Percentiles rank a stretch among this genome's conserved stretches.
Conservation (phyloP, 1,284 basidiomycete species). For the Volvariella surrecta region DNA sequence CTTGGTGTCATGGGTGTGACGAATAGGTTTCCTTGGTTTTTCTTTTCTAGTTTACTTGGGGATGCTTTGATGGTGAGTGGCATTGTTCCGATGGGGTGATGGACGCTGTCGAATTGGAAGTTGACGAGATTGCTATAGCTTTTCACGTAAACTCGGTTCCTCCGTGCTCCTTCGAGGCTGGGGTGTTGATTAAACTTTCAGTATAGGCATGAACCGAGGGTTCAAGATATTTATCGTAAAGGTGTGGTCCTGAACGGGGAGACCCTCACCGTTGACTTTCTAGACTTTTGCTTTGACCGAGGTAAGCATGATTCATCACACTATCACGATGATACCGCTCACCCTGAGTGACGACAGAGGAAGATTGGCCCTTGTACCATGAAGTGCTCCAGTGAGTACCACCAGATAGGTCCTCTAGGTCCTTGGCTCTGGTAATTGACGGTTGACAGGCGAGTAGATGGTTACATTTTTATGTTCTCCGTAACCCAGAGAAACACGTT, state of each 20-base stretch:
- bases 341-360: neutral
- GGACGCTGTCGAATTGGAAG: too few species aligned
- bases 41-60: neutral
- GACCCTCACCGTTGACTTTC: neutral
- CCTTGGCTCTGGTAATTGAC: too few species aligned
- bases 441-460: neutral
- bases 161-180: too few species aligned
- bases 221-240: neutral
- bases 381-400: neutral
- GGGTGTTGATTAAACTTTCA: neutral
- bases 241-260: neutral
- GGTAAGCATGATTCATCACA: neutral
- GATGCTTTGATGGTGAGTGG: conserved; percentile 1
- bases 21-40: neutral
- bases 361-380: neutral
- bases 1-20: neutral
- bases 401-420: neutral
- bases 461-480: neutral
- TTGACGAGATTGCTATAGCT: too few species aligned
- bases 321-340: too few species aligned
- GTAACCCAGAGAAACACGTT: neutral
- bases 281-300: neutral
- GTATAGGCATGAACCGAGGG: neutral
- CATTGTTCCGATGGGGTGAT: too few species aligned
- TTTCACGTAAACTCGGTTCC: too few species aligned